Evolutionary conservation across 805 yeast genomes (phyloP).

Genomic region (Saccharomycopsis sp.): DNA sequence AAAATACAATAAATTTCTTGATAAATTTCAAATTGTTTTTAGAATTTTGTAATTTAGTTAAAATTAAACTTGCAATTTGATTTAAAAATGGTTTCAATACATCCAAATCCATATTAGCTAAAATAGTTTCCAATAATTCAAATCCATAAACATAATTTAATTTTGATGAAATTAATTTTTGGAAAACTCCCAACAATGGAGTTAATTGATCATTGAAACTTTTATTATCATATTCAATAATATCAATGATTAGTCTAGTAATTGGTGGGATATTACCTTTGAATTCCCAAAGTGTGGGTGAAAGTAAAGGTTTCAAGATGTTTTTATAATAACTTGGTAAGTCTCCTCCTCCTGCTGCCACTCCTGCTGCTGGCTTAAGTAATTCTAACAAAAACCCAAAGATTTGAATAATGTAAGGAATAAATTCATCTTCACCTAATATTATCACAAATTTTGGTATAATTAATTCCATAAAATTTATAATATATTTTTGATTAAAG

Average conservation of each 20-base stretch:
- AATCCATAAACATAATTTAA: conserved; percentile 77
- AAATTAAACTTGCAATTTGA: conserved; percentile 67
- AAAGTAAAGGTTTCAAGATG: conserved; percentile 70
- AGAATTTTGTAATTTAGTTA: conserved; percentile 74
- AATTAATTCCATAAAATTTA: conserved; percentile 41
- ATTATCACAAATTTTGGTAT: conserved; percentile 63
- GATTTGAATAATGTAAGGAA: conserved; percentile 90
- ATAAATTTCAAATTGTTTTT: conserved; percentile 49
- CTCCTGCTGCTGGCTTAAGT: conserved; percentile 33
- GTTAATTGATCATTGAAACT: conserved; percentile 41
- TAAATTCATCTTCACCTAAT: conserved; percentile 82
- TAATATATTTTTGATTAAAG: conserved; percentile 33
- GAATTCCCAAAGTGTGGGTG: conserved; percentile 92
- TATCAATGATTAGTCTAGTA: conserved; percentile 67
- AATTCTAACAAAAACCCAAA: conserved; percentile 68
- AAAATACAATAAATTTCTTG: conserved; percentile 60
- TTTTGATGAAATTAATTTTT: conserved; percentile 81
- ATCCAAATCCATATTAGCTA: conserved; percentile 47
- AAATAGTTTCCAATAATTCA: conserved; percentile 69
- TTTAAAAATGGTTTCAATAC: conserved; percentile 48
- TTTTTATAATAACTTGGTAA: conserved; percentile 62
- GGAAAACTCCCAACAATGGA: conserved; percentile 94
- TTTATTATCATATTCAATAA: conserved; percentile 36
- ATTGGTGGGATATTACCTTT: conserved; percentile 92
- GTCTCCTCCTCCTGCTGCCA: conserved; percentile 26